Percentiles rank a stretch among this genome's conserved stretches.
These are phyloP conservation scores for Rhizopus microsporus DNA, from an alignment of 371 early-diverging fungal species.

Conservation along the genomic window DNA sequence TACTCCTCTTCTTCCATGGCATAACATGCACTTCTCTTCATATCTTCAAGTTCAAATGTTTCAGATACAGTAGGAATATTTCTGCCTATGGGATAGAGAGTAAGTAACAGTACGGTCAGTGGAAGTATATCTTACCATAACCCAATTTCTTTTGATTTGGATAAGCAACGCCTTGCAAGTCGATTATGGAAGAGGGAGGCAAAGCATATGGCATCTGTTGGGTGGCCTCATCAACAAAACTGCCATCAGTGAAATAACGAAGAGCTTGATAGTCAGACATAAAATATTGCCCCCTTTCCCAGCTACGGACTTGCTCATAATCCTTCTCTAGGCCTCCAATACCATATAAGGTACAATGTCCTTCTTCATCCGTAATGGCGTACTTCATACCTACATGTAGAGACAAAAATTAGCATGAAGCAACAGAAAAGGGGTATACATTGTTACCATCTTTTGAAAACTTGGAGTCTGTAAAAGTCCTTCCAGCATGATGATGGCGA, in stretches of 20 bases:
- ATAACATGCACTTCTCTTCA: conserved; percentile 41
- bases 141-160: conserved; percentile 62
- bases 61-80: conserved; percentile 55
- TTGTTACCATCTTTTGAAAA: conserved; percentile 56
- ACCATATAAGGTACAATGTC: conserved; percentile 70
- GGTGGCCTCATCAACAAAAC: conserved; percentile 73
- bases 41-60: conserved; percentile 51
- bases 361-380: conserved; percentile 70
- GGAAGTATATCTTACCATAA: conserved; percentile 40
- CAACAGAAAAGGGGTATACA: too few relatives aligned
- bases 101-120: background rate
- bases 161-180: conserved; percentile 71
- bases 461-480: conserved; percentile 51
- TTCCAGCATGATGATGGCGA: conserved; percentile 34
- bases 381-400: conserved; percentile 52
- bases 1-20: conserved; percentile 54
- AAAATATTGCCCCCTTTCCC: conserved; percentile 75
- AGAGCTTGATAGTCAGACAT: conserved; percentile 71
- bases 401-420: too few relatives aligned
- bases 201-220: conserved; percentile 71
- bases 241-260: conserved; percentile 62
- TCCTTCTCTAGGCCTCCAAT: conserved; percentile 59
- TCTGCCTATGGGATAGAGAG: conserved; percentile 20
- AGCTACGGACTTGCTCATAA: conserved; percentile 59
- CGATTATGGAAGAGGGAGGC: conserved; percentile 62